phyloP scores from a whole-genome alignment of 176 grass and related monocot genomes.

The Musa acuminata region DNA sequence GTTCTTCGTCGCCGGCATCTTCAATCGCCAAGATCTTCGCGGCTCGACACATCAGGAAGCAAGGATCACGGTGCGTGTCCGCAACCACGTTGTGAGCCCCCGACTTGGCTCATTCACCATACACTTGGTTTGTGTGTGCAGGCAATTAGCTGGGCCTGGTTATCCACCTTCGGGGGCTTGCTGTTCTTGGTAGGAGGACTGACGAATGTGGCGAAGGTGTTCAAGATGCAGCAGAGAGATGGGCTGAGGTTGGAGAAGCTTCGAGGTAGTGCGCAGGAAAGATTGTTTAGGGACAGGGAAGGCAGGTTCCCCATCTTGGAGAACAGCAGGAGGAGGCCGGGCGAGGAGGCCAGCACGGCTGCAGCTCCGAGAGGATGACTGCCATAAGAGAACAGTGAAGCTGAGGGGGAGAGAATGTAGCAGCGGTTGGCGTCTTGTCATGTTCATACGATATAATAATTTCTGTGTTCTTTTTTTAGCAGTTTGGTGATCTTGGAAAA shows the following conservation, averaged over 20 bases:
- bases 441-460: too few relatives aligned
- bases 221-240: slow-evolving; percentile 51
- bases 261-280: slow-evolving; percentile 73
- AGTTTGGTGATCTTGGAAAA: too few relatives aligned
- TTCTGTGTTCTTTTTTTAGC: too few relatives aligned
- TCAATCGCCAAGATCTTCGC: slow-evolving; percentile 21
- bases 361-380: background rate
- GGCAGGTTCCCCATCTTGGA: slow-evolving; percentile 31
- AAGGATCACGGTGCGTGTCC: slow-evolving; percentile 11
- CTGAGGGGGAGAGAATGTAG: too few relatives aligned
- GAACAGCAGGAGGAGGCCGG: slow-evolving; percentile 24
- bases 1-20: slow-evolving; percentile 48
- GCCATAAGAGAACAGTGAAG: too few relatives aligned
- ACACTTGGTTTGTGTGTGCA: background rate
- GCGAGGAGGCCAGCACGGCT: background rate
- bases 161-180: slow-evolving; percentile 47
- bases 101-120: background rate
- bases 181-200: slow-evolving; percentile 47
- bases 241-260: slow-evolving; percentile 69
- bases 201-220: slow-evolving; percentile 61
- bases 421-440: too few relatives aligned
- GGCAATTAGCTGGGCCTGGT: slow-evolving; percentile 39
- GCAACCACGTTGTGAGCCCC: background rate
- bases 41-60: background rate
- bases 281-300: slow-evolving; percentile 48